A percentile compares a stretch with the other conserved stretches of the same genome.
phyloP scores from a whole-genome alignment of 2,329 filamentous ascomycete genomes.

The Botryotinia calthae region DNA sequence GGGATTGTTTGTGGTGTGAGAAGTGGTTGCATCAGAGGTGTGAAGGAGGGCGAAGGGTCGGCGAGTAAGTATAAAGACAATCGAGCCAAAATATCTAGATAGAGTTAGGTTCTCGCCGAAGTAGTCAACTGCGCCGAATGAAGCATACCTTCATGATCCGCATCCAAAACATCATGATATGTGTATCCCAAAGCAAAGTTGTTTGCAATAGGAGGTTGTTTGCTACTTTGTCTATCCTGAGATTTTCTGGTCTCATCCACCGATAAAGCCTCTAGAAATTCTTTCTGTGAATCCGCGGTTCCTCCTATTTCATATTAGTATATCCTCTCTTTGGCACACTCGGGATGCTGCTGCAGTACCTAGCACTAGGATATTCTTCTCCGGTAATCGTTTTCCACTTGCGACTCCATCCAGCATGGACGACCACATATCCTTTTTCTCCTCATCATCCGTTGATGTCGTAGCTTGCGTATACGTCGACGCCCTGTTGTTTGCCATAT shows the following conservation, averaged over 20 bases:
- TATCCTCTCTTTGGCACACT: conserved; percentile 14
- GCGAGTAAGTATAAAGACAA: conserved; percentile 86
- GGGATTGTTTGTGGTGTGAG: conserved; percentile 80
- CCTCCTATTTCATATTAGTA: conserved; percentile 57
- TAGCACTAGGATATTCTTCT: conserved; percentile 86
- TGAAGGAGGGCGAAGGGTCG: conserved; percentile 79
- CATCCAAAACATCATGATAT: conserved; percentile 90
- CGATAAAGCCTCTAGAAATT: conserved; percentile 68
- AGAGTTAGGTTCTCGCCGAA: conserved; percentile 26
- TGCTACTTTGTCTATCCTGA: conserved; percentile 54
- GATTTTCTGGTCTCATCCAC: conserved; percentile 42
- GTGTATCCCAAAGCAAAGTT: conserved; percentile 92
- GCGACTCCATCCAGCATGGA: conserved; percentile 89
- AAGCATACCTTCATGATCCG: conserved; percentile 81
- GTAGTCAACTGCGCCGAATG: background rate
- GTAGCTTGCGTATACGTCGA: conserved; percentile 53
- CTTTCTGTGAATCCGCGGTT: conserved; percentile 76
- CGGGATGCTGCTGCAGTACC: conserved; percentile 50
- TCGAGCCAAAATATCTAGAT: conserved; percentile 78
- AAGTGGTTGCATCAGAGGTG: conserved; percentile 77
- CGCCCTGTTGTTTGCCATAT: conserved; percentile 37
- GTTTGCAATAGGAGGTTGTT: conserved; percentile 79
- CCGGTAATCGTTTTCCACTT: conserved; percentile 82
- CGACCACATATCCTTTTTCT: conserved; percentile 88
- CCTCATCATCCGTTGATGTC: conserved; percentile 52